These are phyloP conservation scores for Lichtheimia hyalospora DNA, from an alignment of 371 early-diverging fungal species.

Conservation along the genomic window DNA sequence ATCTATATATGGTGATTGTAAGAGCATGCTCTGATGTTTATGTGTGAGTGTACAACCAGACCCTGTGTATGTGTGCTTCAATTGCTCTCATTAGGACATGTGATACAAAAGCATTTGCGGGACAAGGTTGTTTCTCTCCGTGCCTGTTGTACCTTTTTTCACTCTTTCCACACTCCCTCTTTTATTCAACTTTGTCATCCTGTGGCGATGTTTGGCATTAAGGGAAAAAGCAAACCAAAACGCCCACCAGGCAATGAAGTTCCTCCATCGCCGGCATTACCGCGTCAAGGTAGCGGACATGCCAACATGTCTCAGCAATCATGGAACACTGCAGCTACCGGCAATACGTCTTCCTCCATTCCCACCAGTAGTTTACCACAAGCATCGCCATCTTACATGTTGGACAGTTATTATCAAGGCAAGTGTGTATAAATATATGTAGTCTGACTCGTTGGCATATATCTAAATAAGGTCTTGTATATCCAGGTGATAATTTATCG, in stretches of 20 bases:
- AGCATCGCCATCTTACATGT: slow-evolving; percentile 7
- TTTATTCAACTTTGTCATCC: neutral
- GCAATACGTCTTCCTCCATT: neutral
- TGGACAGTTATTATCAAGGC: slow-evolving; percentile 22
- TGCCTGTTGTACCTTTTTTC: neutral
- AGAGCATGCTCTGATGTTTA: too few relatives aligned
- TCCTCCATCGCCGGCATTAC: slow-evolving; percentile 11
- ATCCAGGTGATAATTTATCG: slow-evolving; percentile 10
- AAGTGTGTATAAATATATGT: neutral
- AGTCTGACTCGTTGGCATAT: neutral
- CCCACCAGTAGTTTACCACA: slow-evolving; percentile 1
- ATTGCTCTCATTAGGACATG: too few relatives aligned
- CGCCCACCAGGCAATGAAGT: slow-evolving; percentile 12
- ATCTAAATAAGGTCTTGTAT: neutral
- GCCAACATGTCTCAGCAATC: slow-evolving; percentile 4
- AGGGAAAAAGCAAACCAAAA: slow-evolving; percentile 26
- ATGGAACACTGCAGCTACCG: neutral
- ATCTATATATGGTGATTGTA: too few relatives aligned
- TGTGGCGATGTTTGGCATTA: slow-evolving; percentile 25
- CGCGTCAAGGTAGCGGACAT: slow-evolving; percentile 5
- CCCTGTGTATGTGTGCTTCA: too few relatives aligned
- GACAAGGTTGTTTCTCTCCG: neutral
- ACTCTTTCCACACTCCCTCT: too few relatives aligned
- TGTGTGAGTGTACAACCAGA: too few relatives aligned
- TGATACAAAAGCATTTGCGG: neutral